Evolutionary conservation across 208 protist species (phyloP).

Genomic region (Acanthamoeba lenticulata): DNA sequence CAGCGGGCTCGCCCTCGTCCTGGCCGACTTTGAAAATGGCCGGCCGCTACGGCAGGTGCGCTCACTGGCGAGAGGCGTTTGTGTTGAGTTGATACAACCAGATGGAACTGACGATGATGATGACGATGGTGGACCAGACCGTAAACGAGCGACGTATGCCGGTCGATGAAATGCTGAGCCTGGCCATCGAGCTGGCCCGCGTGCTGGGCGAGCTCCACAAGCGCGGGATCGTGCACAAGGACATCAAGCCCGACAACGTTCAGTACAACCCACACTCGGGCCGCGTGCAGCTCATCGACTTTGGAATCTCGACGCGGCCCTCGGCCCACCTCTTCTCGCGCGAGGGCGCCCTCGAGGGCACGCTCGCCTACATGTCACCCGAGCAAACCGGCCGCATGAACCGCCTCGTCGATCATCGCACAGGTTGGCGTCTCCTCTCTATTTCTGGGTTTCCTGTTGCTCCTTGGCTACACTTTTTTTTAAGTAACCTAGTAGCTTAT

Average conservation of each 20-base stretch:
- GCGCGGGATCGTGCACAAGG: slow-evolving; percentile 52
- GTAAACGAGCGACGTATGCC: neutral
- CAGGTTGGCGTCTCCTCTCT: neutral
- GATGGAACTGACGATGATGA: no score
- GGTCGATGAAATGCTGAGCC: neutral
- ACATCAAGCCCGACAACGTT: slow-evolving; percentile 70
- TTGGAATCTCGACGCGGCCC: slow-evolving; percentile 44
- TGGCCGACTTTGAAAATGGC: slow-evolving; percentile 34
- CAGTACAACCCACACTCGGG: neutral
- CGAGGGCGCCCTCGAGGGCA: neutral
- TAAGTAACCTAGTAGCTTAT: no score
- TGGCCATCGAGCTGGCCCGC: slow-evolving; percentile 36
- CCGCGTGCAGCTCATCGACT: slow-evolving; percentile 35
- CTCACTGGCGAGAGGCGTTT: neutral
- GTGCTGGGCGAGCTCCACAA: slow-evolving; percentile 57
- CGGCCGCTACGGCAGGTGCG: neutral
- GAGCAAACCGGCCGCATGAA: slow-evolving; percentile 34
- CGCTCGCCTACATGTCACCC: neutral
- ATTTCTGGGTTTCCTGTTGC: neutral
- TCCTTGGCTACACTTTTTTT: no score
- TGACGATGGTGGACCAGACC: neutral
- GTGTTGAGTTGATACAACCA: neutral
- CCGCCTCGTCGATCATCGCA: slow-evolving; percentile 10
- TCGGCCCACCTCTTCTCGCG: neutral
- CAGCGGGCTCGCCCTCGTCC: slow-evolving; percentile 38